phyloP scores from a whole-genome alignment of 2,329 filamentous ascomycete genomes.

The Onygena corvina region DNA sequence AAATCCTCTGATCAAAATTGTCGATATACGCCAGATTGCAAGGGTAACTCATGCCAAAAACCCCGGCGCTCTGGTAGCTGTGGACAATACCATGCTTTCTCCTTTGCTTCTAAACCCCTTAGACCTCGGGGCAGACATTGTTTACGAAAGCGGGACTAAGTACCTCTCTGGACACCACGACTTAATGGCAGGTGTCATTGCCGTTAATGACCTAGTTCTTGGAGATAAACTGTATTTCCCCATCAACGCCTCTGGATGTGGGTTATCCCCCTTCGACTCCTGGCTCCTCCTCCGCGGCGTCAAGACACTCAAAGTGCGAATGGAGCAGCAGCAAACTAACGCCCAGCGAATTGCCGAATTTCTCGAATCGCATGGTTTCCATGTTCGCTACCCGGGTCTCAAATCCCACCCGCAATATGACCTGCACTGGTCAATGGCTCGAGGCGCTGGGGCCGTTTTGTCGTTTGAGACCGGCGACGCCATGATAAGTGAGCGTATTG shows the following conservation, averaged over 20 bases:
- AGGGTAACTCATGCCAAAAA: constrained; percentile 64
- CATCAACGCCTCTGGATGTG: constrained; percentile 92
- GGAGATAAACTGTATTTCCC: constrained; percentile 91
- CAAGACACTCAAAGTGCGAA: constrained; percentile 92
- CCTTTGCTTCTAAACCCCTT: constrained; percentile 88
- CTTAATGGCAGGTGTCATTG: constrained; percentile 95
- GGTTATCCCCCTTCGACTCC: constrained; percentile 85
- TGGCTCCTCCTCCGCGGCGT: constrained; percentile 91
- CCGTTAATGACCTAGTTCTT: constrained; percentile 67
- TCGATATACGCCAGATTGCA: constrained; percentile 76
- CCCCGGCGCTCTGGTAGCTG: constrained; percentile 67
- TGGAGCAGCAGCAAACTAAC: constrained; percentile 96
- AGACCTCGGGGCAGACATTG: constrained; percentile 86
- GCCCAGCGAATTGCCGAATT: constrained; percentile 85
- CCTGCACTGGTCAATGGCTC: constrained; percentile 87
- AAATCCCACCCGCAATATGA: constrained; percentile 94
- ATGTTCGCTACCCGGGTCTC: constrained; percentile 85
- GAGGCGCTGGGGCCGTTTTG: constrained; percentile 84
- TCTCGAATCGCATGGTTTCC: constrained; percentile 81
- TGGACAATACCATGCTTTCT: constrained; percentile 98
- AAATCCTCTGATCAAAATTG: constrained; percentile 96
- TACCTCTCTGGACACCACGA: constrained; percentile 97
- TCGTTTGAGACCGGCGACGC: constrained; percentile 92
- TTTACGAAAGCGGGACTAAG: constrained; percentile 96
- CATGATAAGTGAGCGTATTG: constrained; percentile 73